Evolutionary conservation across 352 stramenopile species (phyloP), one percentile per base, ranked within the genome.

Genomic region (Phytophthora sansomeana): DNA sequence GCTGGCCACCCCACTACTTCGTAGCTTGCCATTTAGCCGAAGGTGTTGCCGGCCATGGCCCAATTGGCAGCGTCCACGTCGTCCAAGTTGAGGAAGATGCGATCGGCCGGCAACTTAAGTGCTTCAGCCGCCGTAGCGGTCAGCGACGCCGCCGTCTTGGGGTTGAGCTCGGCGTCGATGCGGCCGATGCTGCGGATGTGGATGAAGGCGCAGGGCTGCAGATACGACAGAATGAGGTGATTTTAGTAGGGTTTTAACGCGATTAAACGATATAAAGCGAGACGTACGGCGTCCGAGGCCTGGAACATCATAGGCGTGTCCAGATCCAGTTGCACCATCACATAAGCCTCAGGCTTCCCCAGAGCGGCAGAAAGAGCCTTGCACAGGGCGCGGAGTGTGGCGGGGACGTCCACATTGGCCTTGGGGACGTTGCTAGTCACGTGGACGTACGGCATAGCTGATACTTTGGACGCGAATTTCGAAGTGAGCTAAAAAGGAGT

Each of bases 21-120:
- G 21, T 24, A 24, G 21, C 21, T 24, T 24, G 21, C 28, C 21
- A 29, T 55, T 60, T 67, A 56, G n/a, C 59, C 59, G 17, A 69
- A 38, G 16, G 33, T 58, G 44, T 60, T 33, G 53, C 61, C 58
- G 16, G 21, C 30, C 35, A 46, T 48, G 9, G 56, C 74, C 74
- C 71, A 85, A 67, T 85, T 82, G 32, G 32, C 33, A 10, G 35
- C 32, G 16, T 41, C 16, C 46, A 85, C 61, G 56, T 74, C 65
- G 44, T 78, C 67, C 29, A 85, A 41, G 66, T 78, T 80, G 38
- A 81, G 48, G 51, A 80, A 85, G 6, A 83, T 55, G 42, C 77
- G 77, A 14, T 63, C 50, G 4, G 62, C 57, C 11, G 67, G 52
- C 8, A 85, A 61, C 39, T 67, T 62, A 16, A 83, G 55, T 17